These are phyloP conservation scores for Syncephalis plumigaleata DNA, from an alignment of 371 early-diverging fungal species.

Conservation along the genomic window DNA sequence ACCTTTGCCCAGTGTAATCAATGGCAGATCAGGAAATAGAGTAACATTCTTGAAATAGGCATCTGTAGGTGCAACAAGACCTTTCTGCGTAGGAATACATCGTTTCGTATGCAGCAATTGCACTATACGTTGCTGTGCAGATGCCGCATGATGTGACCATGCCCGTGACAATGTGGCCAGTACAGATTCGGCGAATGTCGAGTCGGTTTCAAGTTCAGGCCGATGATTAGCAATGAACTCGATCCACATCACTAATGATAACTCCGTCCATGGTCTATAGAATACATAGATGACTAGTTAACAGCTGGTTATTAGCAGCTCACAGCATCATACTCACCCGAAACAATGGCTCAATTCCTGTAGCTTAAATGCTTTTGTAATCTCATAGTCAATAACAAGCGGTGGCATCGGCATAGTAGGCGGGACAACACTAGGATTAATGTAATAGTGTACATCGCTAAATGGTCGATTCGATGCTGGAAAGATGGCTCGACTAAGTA, in stretches of 20 bases:
- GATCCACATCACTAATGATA: conserved; percentile 44
- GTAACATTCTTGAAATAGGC: conserved; percentile 66
- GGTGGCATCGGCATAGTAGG: conserved; percentile 39
- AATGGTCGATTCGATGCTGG: conserved; percentile 14
- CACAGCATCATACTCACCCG: conserved; percentile 12
- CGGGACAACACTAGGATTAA: conserved; percentile 40
- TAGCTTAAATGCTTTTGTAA: conserved; percentile 37
- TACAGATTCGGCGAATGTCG: conserved; percentile 44
- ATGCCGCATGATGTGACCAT: conserved; percentile 4
- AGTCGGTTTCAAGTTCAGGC: conserved; percentile 25
- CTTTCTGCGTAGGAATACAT: conserved; percentile 58
- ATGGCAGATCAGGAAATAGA: conserved; percentile 68
- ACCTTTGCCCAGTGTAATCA: conserved; percentile 29
- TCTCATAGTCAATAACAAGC: conserved; percentile 33
- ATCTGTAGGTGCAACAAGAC: conserved; percentile 46
- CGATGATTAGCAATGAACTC: conserved; percentile 18
- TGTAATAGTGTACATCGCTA: conserved; percentile 22
- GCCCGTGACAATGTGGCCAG: conserved; percentile 31
- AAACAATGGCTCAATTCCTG: conserved; percentile 31
- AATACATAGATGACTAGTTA: too few species aligned
- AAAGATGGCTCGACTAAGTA: too few species aligned
- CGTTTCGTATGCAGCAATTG: conserved; percentile 19
- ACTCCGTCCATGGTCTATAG: conserved; percentile 27
- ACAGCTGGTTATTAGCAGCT: not conserved
- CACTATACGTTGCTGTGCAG: conserved; percentile 22